Conservation (phyloP, 2,329 filamentous ascomycete species). For the Stagonosporopsis cucurbitacearum region DNA sequence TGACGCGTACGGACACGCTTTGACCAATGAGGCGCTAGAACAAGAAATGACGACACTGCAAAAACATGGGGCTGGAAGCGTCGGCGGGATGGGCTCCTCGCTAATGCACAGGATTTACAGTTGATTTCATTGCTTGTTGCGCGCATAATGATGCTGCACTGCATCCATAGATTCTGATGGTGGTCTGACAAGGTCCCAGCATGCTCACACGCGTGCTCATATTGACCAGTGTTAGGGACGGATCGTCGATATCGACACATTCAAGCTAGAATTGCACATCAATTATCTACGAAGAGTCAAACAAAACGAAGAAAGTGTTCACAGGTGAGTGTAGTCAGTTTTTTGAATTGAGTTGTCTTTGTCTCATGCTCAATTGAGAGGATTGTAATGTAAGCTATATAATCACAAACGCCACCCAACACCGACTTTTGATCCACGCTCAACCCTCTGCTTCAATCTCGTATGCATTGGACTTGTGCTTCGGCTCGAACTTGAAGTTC, state of each 20-base stretch:
- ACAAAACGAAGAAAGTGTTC: background rate
- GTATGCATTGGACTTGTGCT: conserved; percentile 95
- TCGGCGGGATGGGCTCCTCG: background rate
- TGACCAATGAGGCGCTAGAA: conserved; percentile 10
- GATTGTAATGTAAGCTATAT: background rate
- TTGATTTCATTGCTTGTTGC: background rate
- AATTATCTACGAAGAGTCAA: background rate
- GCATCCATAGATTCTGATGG: background rate
- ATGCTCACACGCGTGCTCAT: too few species aligned
- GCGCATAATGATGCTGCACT: background rate
- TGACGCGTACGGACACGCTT: conserved; percentile 1
- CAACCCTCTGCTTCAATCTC: conserved; percentile 67
- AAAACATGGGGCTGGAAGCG: conserved; percentile 6
- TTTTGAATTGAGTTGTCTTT: background rate
- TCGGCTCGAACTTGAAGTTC: conserved; percentile 92
- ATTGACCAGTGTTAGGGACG: too few species aligned
- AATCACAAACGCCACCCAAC: background rate
- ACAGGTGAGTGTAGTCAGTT: too few species aligned
- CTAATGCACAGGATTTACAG: background rate
- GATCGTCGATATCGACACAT: background rate
- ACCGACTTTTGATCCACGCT: background rate
- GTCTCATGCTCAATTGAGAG: background rate
- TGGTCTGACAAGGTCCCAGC: background rate
- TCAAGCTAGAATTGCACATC: background rate
- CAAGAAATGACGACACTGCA: conserved; percentile 16